phyloP scores from a whole-genome alignment of 2,329 filamentous ascomycete genomes.

The Macrophomina phaseolina region DNA sequence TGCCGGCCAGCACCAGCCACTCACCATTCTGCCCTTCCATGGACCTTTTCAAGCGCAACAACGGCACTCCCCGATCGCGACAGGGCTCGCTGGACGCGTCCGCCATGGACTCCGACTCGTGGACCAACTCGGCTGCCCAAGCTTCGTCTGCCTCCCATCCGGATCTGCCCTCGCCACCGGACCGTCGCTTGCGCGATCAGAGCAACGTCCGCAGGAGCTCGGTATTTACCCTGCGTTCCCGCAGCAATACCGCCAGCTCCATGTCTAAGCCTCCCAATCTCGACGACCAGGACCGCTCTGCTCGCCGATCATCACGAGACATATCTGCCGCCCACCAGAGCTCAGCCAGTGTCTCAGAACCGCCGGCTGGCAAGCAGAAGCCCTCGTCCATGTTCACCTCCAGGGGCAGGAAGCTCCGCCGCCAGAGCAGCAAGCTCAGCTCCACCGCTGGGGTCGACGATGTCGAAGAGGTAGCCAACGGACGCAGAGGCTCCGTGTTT shows the following conservation, averaged over 20 bases:
- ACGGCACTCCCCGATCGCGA: conserved; percentile 37
- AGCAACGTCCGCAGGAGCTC: conserved; percentile 38
- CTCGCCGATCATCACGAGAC: conserved; percentile 36
- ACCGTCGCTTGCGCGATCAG: conserved; percentile 35
- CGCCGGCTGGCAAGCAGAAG: conserved; percentile 34
- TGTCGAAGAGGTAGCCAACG: conserved; percentile 36
- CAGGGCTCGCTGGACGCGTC: conserved; percentile 43
- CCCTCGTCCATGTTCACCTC: conserved; percentile 36
- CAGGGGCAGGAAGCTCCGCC: conserved; percentile 42
- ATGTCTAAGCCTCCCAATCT: conserved; percentile 36
- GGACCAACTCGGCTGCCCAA: not conserved
- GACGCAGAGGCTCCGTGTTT: conserved; percentile 42
- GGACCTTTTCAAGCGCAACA: conserved; percentile 46
- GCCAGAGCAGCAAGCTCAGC: conserved; percentile 41
- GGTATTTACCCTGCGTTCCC: conserved; percentile 44
- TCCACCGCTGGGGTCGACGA: conserved; percentile 33
- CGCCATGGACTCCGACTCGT: not conserved
- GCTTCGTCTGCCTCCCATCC: conserved; percentile 29
- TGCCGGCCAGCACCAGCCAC: conserved; percentile 24
- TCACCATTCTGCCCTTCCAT: conserved; percentile 32
- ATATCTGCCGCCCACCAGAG: conserved; percentile 32
- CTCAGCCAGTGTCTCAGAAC: conserved; percentile 35
- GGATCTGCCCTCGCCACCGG: conserved; percentile 39
- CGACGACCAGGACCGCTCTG: conserved; percentile 35
- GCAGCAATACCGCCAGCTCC: conserved; percentile 45